Base-by-base conservation (phyloP, 2,329 filamentous ascomycete genomes). In the Ophiocordyceps camponoti-saundersi region DNA sequence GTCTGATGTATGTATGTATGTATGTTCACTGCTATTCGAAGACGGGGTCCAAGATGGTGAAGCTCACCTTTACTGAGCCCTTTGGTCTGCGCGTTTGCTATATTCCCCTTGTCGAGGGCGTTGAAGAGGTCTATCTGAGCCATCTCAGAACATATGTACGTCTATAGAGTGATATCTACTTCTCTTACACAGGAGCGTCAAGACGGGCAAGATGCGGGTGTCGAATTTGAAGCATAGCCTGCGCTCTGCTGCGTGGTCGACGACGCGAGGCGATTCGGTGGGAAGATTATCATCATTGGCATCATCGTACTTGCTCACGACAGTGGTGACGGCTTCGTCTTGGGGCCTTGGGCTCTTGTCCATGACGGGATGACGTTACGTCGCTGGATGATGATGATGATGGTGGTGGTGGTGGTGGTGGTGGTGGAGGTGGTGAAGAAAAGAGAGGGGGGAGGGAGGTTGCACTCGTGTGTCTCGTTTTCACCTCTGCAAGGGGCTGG, bases 61-160 rank as follows among this genome's bases (percentile, higher is more conserved):
- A n/a, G 21, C 22, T 10, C 48, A 60, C 59, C 50, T 46, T 69
- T 52, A 52, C 62, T 59, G 44, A 70, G 61, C 16, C 65, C 65
- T 34, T 63, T 65, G 40, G 79, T 75, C 60, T 78, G 74, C 12
- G 77, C 75, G 56, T 79, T 78, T 16, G 65, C 62, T 32, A 68
- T 52, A 56, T 66, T 67, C 21, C 57, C 56, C 46, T 60, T 61
- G 56, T 73, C 70, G 16, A 72, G 61, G 10, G 62, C 61, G 52
- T 71, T 70, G 59, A 70, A 71, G 22, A 71, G 63, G 51, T 71
- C 61, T 63, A 47, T 47, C 43, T 10, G 15, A 40, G 3, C 3
- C 2, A 15, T 10, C 16, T 48, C n/a, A 49, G 32, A 16, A 12
- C 11, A 22, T 3, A 42, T 11, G 20, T n/a, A n/a, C n/a, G n/a